A percentile compares a stretch with the other conserved stretches of the same genome.
Conservation (phyloP, 441 rosid species). For the Gossypium lobatum region DNA sequence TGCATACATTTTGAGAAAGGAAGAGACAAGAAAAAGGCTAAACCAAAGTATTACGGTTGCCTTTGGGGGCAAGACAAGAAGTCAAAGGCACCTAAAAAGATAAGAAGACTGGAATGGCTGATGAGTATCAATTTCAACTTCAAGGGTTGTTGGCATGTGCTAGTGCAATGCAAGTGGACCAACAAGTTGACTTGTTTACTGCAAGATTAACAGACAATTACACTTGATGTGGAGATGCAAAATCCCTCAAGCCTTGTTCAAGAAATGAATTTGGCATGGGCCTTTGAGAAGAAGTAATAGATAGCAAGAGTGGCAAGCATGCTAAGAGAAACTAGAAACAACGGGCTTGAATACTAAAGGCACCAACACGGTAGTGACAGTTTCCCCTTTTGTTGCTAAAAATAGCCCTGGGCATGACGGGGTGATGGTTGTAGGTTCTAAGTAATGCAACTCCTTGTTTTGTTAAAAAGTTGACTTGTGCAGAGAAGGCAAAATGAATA, state of each 20-base stretch:
- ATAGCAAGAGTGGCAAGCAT: neutral
- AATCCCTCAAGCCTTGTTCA: neutral
- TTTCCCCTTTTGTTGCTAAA: neutral
- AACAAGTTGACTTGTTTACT: neutral
- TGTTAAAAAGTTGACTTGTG: neutral
- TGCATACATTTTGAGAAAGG: neutral
- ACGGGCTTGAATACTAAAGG: neutral
- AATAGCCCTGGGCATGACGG: neutral
- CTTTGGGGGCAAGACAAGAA: neutral
- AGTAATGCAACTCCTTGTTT: neutral
- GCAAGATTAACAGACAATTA: neutral
- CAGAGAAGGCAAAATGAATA: neutral
- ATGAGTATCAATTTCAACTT: neutral
- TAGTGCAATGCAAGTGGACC: neutral
- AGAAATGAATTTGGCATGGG: neutral
- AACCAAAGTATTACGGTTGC: neutral
- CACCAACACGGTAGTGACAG: neutral
- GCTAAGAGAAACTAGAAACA: neutral
- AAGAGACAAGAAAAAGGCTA: slow-evolving; percentile 7
- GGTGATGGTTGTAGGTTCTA: neutral
- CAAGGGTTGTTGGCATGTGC: neutral
- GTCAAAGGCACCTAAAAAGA: neutral
- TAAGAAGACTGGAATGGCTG: neutral
- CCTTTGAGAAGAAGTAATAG: neutral
- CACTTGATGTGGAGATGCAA: neutral